These are phyloP conservation scores for Aspergillus cavernicola DNA, from an alignment of 495 filamentous ascomycete species.

Conservation along the genomic window DNA sequence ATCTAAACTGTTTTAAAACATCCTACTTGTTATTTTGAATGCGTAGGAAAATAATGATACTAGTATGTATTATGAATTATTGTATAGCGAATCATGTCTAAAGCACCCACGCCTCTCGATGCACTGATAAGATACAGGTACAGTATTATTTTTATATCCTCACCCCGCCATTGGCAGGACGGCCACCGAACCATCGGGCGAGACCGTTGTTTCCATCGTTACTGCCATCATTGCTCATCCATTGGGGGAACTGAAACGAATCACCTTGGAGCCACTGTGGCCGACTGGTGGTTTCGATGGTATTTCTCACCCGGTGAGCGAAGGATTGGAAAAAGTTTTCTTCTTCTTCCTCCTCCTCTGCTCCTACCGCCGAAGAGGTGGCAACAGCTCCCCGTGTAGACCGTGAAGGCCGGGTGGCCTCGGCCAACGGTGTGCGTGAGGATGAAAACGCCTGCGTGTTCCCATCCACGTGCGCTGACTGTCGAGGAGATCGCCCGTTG, in stretches of 20 bases:
- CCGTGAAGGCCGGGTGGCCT: slow-evolving; percentile 29
- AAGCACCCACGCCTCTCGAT: slow-evolving; percentile 30
- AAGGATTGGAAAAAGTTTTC: slow-evolving; percentile 79
- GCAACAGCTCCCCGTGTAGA: slow-evolving; percentile 24
- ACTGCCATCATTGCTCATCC: slow-evolving; percentile 56
- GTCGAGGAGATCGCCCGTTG: slow-evolving; percentile 31
- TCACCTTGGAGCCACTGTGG: slow-evolving; percentile 76
- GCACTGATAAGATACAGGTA: slow-evolving; percentile 6
- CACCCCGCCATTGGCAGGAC: slow-evolving; percentile 47
- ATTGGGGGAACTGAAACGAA: slow-evolving; percentile 71
- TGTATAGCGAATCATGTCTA: slow-evolving; percentile 13
- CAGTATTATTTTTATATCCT: slow-evolving; percentile 24
- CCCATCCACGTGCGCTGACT: slow-evolving; percentile 24
- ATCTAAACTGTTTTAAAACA: no score
- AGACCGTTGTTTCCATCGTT: slow-evolving; percentile 36
- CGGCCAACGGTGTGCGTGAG: slow-evolving; percentile 28
- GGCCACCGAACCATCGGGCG: slow-evolving; percentile 53
- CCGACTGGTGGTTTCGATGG: slow-evolving; percentile 77
- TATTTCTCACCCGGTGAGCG: slow-evolving; percentile 82
- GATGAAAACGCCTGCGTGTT: slow-evolving; percentile 26
- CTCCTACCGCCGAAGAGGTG: slow-evolving; percentile 37
- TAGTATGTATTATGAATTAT: slow-evolving; percentile 8
- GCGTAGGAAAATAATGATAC: neutral
- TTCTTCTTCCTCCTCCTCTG: slow-evolving; percentile 60
- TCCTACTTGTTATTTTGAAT: no score